Percentiles rank a stretch among this genome's conserved stretches.
These are phyloP conservation scores for Nigrospora osmanthi DNA, from an alignment of 2,329 filamentous ascomycete genomes.

Conservation along the genomic window DNA sequence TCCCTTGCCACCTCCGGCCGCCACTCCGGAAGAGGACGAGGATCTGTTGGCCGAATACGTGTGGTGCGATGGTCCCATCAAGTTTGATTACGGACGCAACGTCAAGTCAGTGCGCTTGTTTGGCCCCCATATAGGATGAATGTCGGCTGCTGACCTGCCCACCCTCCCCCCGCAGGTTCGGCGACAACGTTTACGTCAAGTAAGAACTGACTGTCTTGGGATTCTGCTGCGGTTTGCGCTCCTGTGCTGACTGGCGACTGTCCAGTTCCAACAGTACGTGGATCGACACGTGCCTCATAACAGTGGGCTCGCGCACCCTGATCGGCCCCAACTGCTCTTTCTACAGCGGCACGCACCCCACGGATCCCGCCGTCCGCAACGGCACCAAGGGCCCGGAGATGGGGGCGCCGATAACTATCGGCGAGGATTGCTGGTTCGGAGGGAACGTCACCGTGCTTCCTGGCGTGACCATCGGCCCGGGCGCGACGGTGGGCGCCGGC, in stretches of 20 bases:
- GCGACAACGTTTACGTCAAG: conserved; percentile 66
- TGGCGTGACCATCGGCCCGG: conserved; percentile 71
- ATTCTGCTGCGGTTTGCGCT: too few species aligned
- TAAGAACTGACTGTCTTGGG: too few species aligned
- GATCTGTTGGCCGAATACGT: conserved; percentile 54
- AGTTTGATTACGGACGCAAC: conserved; percentile 72
- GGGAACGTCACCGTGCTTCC: conserved; percentile 65
- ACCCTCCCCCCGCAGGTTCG: conserved; percentile 37
- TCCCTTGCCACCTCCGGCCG: conserved; percentile 52
- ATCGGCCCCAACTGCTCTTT: conserved; percentile 73
- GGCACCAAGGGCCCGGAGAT: conserved; percentile 68
- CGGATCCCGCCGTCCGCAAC: conserved; percentile 67
- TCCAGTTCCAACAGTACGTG: conserved; percentile 57
- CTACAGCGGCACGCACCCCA: conserved; percentile 67
- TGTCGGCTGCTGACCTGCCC: conserved; percentile 1
- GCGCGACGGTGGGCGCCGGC: conserved; percentile 68
- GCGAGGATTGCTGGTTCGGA: conserved; percentile 75
- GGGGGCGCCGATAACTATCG: conserved; percentile 67
- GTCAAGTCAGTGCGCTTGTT: conserved; percentile 36
- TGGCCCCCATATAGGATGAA: neutral
- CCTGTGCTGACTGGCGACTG: too few species aligned
- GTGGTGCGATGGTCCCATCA: conserved; percentile 63
- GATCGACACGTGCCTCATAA: conserved; percentile 69
- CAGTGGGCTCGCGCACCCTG: conserved; percentile 68
- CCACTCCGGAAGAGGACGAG: conserved; percentile 56